Conservation (phyloP, 805 yeast species). For the Saccharomyces mikatae region DNA sequence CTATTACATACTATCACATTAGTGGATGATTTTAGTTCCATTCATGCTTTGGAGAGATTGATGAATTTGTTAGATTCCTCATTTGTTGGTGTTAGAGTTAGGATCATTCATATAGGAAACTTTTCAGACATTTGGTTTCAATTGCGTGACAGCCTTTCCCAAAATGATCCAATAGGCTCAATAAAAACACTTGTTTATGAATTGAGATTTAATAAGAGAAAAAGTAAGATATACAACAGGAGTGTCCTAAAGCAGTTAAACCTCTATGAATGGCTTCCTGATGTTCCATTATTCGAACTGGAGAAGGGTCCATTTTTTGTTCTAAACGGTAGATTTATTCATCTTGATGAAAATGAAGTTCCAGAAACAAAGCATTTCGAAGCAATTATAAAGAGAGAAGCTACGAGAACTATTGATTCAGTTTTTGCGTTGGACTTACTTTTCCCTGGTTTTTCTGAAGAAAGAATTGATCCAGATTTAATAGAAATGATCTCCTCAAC, state of each 20-base stretch:
- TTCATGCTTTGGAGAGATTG: conserved; percentile 38
- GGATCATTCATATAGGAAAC: conserved; percentile 30
- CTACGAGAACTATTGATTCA: conserved; percentile 36
- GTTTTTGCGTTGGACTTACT: conserved; percentile 21
- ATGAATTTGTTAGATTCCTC: conserved; percentile 23
- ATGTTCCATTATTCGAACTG: conserved; percentile 8
- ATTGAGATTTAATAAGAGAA: background rate
- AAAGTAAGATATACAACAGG: background rate
- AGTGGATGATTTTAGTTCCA: conserved; percentile 46
- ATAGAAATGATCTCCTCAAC: conserved; percentile 40
- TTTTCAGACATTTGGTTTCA: background rate
- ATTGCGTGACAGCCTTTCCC: background rate
- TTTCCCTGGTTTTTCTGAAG: conserved; percentile 11
- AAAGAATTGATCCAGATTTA: conserved; percentile 33
- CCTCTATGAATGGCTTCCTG: conserved; percentile 22
- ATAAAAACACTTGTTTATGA: background rate
- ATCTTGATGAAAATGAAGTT: conserved; percentile 24
- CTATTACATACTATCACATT: conserved; percentile 40
- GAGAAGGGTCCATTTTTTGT: conserved; percentile 33
- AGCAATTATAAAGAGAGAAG: conserved; percentile 40
- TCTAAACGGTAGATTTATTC: conserved; percentile 48
- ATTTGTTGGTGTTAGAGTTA: conserved; percentile 33
- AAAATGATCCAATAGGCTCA: conserved; percentile 5
- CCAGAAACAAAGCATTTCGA: conserved; percentile 28
- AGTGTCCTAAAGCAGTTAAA: conserved; percentile 6